Base-by-base conservation (phyloP, 192 early-diverging fungal species). In the Coemansia sp. region DNA sequence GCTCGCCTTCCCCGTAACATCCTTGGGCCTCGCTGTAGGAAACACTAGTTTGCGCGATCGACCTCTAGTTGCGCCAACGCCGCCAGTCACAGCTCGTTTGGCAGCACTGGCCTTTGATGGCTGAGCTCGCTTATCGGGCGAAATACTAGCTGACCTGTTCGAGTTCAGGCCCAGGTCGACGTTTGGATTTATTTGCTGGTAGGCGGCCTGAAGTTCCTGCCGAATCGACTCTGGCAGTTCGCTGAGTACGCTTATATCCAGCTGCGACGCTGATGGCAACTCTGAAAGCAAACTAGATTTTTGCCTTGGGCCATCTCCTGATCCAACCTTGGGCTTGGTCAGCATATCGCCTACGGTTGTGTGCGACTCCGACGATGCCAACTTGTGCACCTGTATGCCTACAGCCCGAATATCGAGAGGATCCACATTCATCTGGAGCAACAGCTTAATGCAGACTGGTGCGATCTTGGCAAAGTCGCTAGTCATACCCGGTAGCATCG, bases 401-500 rank as follows among this genome's bases (percentile, higher is more conserved):
- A 83, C 75, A 7, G 62, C 57, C 9, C 80, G 80, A 11, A 82
- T 72, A 64, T 82, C 80, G 6, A 77, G 67, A 2, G 75, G 75
- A 41, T 82, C 72, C 16, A 77, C 34, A 0, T 11, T 11, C 60
- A 82, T 51, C 27, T 46, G 59, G 13, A 53, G 66, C 57, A 77
- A 53, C 13, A 77, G 66, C 31, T 59, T 42, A 21, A 77, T 35
- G 33, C 74, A 73, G 4, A 59, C 29, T 1, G 45, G 33, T 3
- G 74, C 48, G 14, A 82, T 67, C 54, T 79, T 45, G 6, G 69
- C 70, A n/a, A 66, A 54, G 53, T 87, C 84, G 59, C 85, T 73
- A 11, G 88, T 89, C 62, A 79, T 75, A 13, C 62, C 60, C 13
- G 79, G 72, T 7, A 90, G 41, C 19, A 77, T 72, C 31, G 67